Base-by-base conservation (phyloP, 306 rosid genomes). In the Casuarina glauca region DNA sequence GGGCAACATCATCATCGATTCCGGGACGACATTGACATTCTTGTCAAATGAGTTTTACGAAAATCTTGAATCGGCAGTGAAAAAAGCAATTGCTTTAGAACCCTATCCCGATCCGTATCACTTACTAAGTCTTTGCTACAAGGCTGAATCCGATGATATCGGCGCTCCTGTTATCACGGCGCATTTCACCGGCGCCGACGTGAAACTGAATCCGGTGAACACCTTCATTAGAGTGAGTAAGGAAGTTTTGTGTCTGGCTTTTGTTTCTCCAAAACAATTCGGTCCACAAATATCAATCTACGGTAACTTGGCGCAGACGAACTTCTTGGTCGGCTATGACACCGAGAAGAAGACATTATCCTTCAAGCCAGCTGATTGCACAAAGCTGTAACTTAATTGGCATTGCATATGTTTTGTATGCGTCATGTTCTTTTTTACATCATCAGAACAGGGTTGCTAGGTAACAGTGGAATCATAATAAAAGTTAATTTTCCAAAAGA, bases 271-370 rank as follows among this genome's bases (percentile, higher is more conserved):
- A 0, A 0, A 0, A 2, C 4, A 87, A 82, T 57, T 49, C 87
- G 0, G 86, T 93, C 71, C 15, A 85, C 53, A 20, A 36, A 10
- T n/a, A 0, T 17, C 79, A 0, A 85, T 93, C 15, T 88, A 79
- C 9, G 96, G 94, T 0, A 93, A 88, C 42, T 0, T 93, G 26
- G 82, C 88, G 0, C 96, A 93, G 52, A 51, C 38, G 46, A 84
- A 84, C 55, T 74, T 89, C 70, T 46, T 82, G 71, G 83, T 88
- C 19, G 97, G 96, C 0, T 93, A 93, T 73, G 96, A 91, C 53
- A 50, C 63, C 1, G 16, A 32, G 8, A 36, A 60, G 6, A 73
- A 48, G 2, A 55, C 15, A 0, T 77, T 90, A 38, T 85, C 93
- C 1, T 91, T 93, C 69, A 89, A 82, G 78, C 87, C 87, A 0